Conservation (phyloP, 768 basidiomycete genomes). For the Rubroboletus satanas region DNA sequence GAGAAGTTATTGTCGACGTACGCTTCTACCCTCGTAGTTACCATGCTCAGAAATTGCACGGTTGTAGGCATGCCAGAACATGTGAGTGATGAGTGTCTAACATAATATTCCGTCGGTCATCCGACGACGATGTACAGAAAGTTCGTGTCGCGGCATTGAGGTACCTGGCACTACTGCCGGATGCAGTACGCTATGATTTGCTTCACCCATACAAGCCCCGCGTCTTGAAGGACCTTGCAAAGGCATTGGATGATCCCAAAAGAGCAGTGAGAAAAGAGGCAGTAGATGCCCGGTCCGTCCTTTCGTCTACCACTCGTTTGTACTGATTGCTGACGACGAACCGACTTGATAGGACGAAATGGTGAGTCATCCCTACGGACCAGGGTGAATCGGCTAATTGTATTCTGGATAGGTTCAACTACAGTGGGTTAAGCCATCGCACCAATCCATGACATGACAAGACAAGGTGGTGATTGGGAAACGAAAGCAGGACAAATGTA, state of each 20-base stretch:
- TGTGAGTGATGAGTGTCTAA: slow-evolving; percentile 37
- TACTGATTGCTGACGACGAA: slow-evolving; percentile 1
- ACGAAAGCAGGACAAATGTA: too few species aligned
- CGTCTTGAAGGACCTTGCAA: slow-evolving; percentile 72
- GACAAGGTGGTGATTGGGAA: neutral
- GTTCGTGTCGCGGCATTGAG: slow-evolving; percentile 73
- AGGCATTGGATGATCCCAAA: slow-evolving; percentile 85
- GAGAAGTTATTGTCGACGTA: slow-evolving; percentile 61
- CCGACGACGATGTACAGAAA: slow-evolving; percentile 41
- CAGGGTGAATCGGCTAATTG: neutral
- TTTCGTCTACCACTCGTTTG: neutral
- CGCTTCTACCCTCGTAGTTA: slow-evolving; percentile 62
- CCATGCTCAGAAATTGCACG: slow-evolving; percentile 65
- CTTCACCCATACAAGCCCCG: slow-evolving; percentile 74
- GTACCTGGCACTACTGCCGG: slow-evolving; percentile 71
- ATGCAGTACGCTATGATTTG: slow-evolving; percentile 73
- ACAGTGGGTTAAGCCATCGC: slow-evolving; percentile 18
- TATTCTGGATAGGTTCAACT: slow-evolving; percentile 25
- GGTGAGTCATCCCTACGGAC: slow-evolving; percentile 9
- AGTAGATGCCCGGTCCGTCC: slow-evolving; percentile 65
- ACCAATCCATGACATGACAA: neutral
- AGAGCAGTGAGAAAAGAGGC: slow-evolving; percentile 81
- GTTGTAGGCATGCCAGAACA: slow-evolving; percentile 48
- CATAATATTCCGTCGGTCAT: neutral
- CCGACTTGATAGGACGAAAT: slow-evolving; percentile 25